Evolutionary conservation across 495 filamentous ascomycete species (phyloP).

Genomic region (Penicillium macrosclerotiorum): DNA sequence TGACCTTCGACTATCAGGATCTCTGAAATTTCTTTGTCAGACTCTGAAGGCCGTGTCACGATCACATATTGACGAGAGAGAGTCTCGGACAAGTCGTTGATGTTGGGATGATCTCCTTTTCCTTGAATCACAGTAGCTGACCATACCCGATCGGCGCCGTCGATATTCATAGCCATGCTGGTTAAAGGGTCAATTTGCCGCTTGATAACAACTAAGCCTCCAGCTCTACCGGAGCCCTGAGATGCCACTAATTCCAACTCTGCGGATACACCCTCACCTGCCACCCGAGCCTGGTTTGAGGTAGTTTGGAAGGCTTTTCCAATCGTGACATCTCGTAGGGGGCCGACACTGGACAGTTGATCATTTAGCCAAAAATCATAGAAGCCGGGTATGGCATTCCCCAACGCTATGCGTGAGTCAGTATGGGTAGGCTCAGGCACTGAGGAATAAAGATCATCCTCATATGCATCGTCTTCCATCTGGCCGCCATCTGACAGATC

Average conservation of each 20-base stretch:
- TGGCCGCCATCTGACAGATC: constrained; percentile 50
- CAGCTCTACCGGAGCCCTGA: constrained; percentile 65
- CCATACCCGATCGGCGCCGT: constrained; percentile 38
- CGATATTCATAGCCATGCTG: constrained; percentile 53
- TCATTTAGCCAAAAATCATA: constrained; percentile 78
- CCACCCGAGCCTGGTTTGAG: constrained; percentile 4
- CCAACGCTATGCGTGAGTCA: constrained; percentile 19
- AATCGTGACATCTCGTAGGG: constrained; percentile 69
- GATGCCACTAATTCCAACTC: constrained; percentile 71
- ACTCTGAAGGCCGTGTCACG: constrained; percentile 27
- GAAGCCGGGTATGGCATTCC: constrained; percentile 44
- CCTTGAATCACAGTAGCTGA: constrained; percentile 24
- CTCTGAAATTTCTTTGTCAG: constrained; percentile 41
- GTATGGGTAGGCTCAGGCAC: constrained; percentile 29
- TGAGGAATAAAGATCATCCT: constrained; percentile 70
- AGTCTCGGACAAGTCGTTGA: constrained; percentile 48
- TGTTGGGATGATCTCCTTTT: constrained; percentile 32
- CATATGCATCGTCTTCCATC: constrained; percentile 64
- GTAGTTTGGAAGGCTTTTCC: constrained; percentile 41
- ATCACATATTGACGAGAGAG: constrained; percentile 36
- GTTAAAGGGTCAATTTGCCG: constrained; percentile 66
- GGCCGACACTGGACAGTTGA: constrained; percentile 69
- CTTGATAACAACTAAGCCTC: constrained; percentile 72
- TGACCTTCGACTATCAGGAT: constrained; percentile 32
- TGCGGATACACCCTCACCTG: constrained; percentile 39